Evolutionary conservation across 1,139 yeast genomes (phyloP).

Genomic region (Scheffersomyces lignicola): DNA sequence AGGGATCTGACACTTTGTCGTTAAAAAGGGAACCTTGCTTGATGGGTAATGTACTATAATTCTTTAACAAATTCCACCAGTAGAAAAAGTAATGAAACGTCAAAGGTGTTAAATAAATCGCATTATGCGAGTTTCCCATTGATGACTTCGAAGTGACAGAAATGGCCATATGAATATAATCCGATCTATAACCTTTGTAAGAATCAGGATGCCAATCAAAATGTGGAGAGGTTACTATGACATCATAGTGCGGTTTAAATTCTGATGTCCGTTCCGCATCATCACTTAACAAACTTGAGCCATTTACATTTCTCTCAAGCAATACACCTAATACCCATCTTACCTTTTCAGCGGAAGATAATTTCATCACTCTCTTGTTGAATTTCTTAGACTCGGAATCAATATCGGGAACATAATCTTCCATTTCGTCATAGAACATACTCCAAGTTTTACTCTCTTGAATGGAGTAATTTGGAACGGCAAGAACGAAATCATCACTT

Average conservation of each 20-base stretch:
- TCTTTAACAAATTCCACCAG: constrained; percentile 84
- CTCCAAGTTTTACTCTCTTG: constrained; percentile 38
- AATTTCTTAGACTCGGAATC: constrained; percentile 34
- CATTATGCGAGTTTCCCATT: constrained; percentile 53
- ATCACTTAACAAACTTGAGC: constrained; percentile 22
- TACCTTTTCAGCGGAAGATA: constrained; percentile 41
- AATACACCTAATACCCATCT: constrained; percentile 43
- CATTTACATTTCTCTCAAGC: constrained; percentile 39
- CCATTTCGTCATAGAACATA: constrained; percentile 29
- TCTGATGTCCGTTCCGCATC: constrained; percentile 30
- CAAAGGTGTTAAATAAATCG: constrained; percentile 74
- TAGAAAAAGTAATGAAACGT: constrained; percentile 65
- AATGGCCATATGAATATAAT: constrained; percentile 76
- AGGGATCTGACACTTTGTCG: constrained; percentile 25
- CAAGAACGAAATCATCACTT: constrained; percentile 68
- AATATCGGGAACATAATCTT: constrained; percentile 18
- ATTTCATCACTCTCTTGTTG: constrained; percentile 37
- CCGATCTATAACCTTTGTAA: constrained; percentile 74
- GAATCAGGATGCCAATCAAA: constrained; percentile 62
- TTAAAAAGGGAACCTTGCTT: constrained; percentile 68
- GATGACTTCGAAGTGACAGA: constrained; percentile 37
- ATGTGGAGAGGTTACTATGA: constrained; percentile 40
- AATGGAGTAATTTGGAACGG: constrained; percentile 56
- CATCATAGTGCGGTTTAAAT: constrained; percentile 47
- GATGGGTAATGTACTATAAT: constrained; percentile 72